phyloP scores from a whole-genome alignment of 2,329 filamentous ascomycete genomes.

The Lecanicillium sp. region DNA sequence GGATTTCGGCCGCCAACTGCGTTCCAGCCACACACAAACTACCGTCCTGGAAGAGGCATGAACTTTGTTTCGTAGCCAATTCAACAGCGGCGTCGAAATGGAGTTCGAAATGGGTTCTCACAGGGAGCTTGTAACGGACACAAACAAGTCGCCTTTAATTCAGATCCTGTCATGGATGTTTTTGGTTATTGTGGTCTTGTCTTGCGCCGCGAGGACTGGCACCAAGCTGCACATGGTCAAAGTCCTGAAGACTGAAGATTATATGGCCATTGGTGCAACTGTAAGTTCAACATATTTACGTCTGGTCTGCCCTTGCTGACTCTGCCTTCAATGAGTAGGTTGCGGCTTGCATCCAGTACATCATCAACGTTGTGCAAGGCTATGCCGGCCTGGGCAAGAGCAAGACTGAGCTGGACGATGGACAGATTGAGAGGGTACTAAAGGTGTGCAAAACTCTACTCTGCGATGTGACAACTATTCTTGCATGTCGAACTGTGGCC shows the following conservation, averaged over 20 bases:
- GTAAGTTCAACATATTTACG: too few species aligned
- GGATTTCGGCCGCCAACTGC: too few species aligned
- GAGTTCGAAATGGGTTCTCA: slow-evolving; percentile 1
- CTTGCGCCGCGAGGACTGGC: slow-evolving; percentile 16
- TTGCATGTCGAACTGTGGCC: not conserved
- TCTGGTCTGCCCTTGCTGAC: not conserved
- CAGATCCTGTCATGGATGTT: slow-evolving; percentile 22
- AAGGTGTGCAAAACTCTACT: slow-evolving; percentile 14
- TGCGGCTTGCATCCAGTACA: slow-evolving; percentile 11
- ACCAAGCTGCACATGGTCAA: slow-evolving; percentile 23
- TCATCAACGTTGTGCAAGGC: slow-evolving; percentile 12
- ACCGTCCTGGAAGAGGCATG: too few species aligned
- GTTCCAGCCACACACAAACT: too few species aligned
- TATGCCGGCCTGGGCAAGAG: slow-evolving; percentile 17
- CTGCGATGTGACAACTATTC: not conserved
- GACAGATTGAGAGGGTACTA: slow-evolving; percentile 14
- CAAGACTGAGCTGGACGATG: slow-evolving; percentile 10
- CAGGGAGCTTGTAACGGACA: slow-evolving; percentile 15
- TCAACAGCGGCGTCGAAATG: too few species aligned
- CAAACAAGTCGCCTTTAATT: slow-evolving; percentile 21
- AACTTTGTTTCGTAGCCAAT: too few species aligned
- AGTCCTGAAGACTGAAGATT: slow-evolving; percentile 17
- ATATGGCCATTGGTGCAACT: slow-evolving; percentile 16
- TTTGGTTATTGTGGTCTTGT: slow-evolving; percentile 17
- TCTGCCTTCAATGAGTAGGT: not conserved